These are phyloP conservation scores for Suhomyces choctaworum DNA, from an alignment of 1,139 yeast species.

Conservation along the genomic window DNA sequence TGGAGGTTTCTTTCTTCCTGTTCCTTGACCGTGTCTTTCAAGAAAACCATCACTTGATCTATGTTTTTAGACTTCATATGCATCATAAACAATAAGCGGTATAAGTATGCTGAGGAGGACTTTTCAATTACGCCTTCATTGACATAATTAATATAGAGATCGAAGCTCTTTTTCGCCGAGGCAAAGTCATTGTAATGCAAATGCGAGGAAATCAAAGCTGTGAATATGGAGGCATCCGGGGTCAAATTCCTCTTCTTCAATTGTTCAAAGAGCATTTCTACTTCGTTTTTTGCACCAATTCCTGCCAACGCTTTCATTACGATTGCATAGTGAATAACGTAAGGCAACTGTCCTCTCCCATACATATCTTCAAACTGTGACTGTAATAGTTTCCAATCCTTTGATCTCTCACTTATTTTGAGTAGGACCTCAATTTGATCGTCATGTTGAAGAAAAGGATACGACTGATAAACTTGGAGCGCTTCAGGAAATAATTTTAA, in stretches of 20 bases:
- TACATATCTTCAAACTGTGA: conserved; percentile 62
- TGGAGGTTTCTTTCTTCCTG: conserved; percentile 18
- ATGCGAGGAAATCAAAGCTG: conserved; percentile 50
- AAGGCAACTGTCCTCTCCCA: conserved; percentile 57
- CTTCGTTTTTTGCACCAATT: conserved; percentile 55
- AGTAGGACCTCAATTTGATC: conserved; percentile 48
- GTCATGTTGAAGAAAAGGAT: conserved; percentile 32
- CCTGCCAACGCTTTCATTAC: conserved; percentile 64
- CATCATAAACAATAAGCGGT: conserved; percentile 41
- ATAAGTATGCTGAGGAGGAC: conserved; percentile 39
- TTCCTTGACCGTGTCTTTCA: conserved; percentile 33
- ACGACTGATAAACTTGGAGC: conserved; percentile 24
- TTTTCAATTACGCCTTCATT: conserved; percentile 20
- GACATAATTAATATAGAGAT: conserved; percentile 19
- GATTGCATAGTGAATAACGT: conserved; percentile 58
- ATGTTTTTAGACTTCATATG: conserved; percentile 40
- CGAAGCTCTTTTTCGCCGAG: conserved; percentile 34
- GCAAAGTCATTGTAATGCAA: conserved; percentile 46
- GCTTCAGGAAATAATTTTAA: conserved; percentile 28
- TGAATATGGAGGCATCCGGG: conserved; percentile 51
- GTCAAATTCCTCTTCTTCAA: conserved; percentile 44
- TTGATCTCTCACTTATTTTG: conserved; percentile 48
- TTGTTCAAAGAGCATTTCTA: conserved; percentile 53
- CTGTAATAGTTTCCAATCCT: conserved; percentile 63
- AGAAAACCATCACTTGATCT: conserved; percentile 39